Evolutionary conservation across 2,329 filamentous ascomycete species (phyloP).

Genomic region (Botrytis medusae): DNA sequence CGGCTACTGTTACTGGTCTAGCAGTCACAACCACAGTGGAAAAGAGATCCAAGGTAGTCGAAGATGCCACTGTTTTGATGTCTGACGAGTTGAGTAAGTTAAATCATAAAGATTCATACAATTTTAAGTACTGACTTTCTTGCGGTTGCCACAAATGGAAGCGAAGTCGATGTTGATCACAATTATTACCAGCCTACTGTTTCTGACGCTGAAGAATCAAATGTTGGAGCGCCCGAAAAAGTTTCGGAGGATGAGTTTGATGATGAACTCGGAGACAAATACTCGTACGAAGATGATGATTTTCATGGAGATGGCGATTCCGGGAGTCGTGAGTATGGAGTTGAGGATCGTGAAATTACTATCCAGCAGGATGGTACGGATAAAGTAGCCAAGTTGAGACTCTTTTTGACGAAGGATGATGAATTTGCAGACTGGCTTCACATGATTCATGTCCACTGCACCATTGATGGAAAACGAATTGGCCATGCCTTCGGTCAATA

Average conservation of each 20-base stretch:
- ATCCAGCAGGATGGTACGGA: neutral
- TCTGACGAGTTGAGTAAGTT: neutral
- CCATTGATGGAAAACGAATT: constrained; percentile 27
- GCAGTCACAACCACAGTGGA: neutral
- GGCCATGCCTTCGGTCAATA: constrained; percentile 33
- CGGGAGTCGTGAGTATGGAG: neutral
- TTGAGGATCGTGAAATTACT: neutral
- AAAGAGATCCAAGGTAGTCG: neutral
- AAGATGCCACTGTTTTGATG: neutral
- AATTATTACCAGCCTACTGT: neutral
- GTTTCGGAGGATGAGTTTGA: neutral
- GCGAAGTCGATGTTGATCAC: neutral
- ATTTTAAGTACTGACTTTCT: neutral
- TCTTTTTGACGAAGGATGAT: constrained; percentile 9
- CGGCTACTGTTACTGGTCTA: neutral
- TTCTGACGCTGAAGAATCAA: neutral
- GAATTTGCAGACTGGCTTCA: constrained; percentile 26
- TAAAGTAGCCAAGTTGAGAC: neutral
- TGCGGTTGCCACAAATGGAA: neutral
- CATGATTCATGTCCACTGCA: constrained; percentile 23
- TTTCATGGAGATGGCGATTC: neutral
- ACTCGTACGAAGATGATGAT: neutral
- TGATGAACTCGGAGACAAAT: neutral
- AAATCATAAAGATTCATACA: neutral
- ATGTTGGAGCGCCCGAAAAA: neutral